Conservation (phyloP, 2,329 filamentous ascomycete genomes). For the Monosporascus sp. region DNA sequence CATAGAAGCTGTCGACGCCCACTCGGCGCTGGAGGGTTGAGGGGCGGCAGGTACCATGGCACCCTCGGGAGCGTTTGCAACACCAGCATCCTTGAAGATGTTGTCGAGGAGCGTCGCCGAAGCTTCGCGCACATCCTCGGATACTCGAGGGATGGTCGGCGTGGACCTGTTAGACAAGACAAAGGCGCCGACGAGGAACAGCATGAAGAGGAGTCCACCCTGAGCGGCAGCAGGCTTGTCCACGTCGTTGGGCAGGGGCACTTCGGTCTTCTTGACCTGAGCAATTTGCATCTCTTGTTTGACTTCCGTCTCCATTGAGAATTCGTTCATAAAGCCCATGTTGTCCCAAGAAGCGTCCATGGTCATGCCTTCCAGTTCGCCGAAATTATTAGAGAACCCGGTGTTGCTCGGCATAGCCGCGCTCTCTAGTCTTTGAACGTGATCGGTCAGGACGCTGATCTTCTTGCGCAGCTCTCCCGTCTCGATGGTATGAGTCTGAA, state of each 20-base stretch:
- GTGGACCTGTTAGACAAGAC: slow-evolving; percentile 80
- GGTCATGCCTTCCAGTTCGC: slow-evolving; percentile 76
- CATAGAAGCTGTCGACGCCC: slow-evolving; percentile 36
- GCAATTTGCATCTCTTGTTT: slow-evolving; percentile 56
- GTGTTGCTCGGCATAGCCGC: slow-evolving; percentile 54
- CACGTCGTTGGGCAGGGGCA: slow-evolving; percentile 39
- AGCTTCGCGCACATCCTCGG: slow-evolving; percentile 74
- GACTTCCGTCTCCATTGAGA: slow-evolving; percentile 56
- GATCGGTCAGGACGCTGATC: slow-evolving; percentile 73
- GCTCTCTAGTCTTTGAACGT: slow-evolving; percentile 66
- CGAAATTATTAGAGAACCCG: slow-evolving; percentile 66
- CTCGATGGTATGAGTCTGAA: slow-evolving; percentile 83
- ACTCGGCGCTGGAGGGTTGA: slow-evolving; percentile 47
- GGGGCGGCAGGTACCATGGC: slow-evolving; percentile 43
- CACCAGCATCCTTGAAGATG: slow-evolving; percentile 75
- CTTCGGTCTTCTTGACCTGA: slow-evolving; percentile 49
- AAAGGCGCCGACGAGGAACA: slow-evolving; percentile 93
- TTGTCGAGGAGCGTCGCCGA: slow-evolving; percentile 74
- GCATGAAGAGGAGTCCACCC: slow-evolving; percentile 84
- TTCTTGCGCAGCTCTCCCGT: slow-evolving; percentile 89
- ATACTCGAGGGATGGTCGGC: slow-evolving; percentile 68
- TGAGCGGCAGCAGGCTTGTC: slow-evolving; percentile 68
- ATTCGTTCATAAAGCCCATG: slow-evolving; percentile 72
- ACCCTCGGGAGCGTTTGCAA: slow-evolving; percentile 40
- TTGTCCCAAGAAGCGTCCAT: slow-evolving; percentile 82